Evolutionary conservation across 768 basidiomycete species (phyloP), one percentile per base, ranked within the genome.

Genomic region (Cyathus striatus): DNA sequence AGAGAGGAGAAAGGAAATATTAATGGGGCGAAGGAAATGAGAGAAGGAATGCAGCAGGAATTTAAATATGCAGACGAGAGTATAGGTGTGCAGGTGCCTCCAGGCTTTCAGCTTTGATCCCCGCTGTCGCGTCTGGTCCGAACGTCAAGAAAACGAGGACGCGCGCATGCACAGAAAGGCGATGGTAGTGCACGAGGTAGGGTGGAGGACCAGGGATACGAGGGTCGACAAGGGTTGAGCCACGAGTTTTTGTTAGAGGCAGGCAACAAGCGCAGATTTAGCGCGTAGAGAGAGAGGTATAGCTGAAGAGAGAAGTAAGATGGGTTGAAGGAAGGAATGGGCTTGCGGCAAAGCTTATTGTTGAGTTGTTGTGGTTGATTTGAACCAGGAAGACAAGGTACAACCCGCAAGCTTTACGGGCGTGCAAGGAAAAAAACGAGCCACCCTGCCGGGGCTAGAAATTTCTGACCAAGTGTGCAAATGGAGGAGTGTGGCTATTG

Each of bases 1-100:
- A 65, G 61, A 57, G 63, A 65, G 62, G 61, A 68, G 69, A 64
- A 67, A 63, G 65, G 70, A 65, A 74, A 70, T 75, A 78, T 73
- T 71, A 74, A 70, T 65, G 66, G 64, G 65, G 62, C 54, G 63
- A 61, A 74, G 30, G 16, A 12, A 16, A 32, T 4, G 30, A 32
- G 30, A 32, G 69, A 64, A 67, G 65, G 63, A 65, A 65, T 62
- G 61, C 62, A 67, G 63, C 59, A 53, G 54, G 57, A 66, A 66
- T 64, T 69, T 69, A 68, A 65, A 69, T 71, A 72, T 64, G 57
- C 63, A 66, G 43, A 7, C 33, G 30, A 30, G 33, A 13, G 30
- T 14, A 32, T n/a, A 34, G 10, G 22, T n/a, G 33, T 26, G 33
- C 42, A 37, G 18, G 41, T 32, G 30, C 30, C 3, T 16, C 30